Base-by-base conservation (phyloP, 129 eudicot genomes). In the Silybum marianum region DNA sequence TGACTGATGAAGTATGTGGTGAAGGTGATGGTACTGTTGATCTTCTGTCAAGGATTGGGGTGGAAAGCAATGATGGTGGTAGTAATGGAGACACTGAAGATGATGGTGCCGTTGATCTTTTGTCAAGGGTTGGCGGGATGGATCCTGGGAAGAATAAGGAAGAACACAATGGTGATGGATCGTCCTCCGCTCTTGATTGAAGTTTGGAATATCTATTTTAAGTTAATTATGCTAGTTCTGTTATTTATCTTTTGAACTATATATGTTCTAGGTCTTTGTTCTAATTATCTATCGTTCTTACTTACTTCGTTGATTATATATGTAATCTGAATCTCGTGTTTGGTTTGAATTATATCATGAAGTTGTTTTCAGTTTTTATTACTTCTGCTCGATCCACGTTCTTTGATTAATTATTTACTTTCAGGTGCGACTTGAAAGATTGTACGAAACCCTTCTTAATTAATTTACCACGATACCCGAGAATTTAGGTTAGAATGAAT, bases 21-120 rank as follows among this genome's bases (percentile, higher is more conserved):
- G 63, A 42, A 22, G 2, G 79, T 39, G 79, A 81, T 81, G 74
- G 84, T 46, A 81, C 80, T 21, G 32, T 74, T 65, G 75, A 81
- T 81, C 84, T 81, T 74, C 40, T 81, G 3, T 81, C 84, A 4
- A 74, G 51, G 2, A n/a, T 81, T 42, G 84, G 84, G 26, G 67
- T 18, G 80, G 9, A 66, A 51, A 40, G 12, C 22, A 38, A 66
- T 42, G 77, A 44, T 42, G 77, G 38, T 30, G 66, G 24, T 65
- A 73, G 79, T 25, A 28, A 73, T 14, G 24, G 11, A n/a, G 48
- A 39, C 32, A 21, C 18, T 65, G 74, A 48, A 14, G 65, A 72
- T 71, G 60, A 38, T 6, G 60, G 83, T 26, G 71, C 69, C 12
- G 30, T 16, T 46, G 60, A 80, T 80, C 58, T 80, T 80, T 69